Evolutionary conservation across 116 monocot species (phyloP), one percentile per base, ranked within the genome.

Genomic region (Dioscorea cayenensis): DNA sequence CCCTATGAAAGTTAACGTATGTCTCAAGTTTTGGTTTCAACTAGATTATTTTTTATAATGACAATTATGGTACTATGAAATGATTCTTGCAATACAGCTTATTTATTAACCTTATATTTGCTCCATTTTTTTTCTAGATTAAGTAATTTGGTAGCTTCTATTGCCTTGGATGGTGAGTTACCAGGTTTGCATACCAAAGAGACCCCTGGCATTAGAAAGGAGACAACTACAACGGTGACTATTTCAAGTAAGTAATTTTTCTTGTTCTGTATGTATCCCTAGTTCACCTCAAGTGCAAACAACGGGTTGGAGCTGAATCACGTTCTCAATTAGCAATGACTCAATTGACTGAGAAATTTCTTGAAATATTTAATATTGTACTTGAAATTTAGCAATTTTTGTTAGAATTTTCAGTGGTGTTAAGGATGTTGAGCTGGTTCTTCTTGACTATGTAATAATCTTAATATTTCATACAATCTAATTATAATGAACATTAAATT

Each of bases 171-270:
- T 91, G 94, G 94, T 95, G 58, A 91, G 80, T 63, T 95, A 95
- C 80, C 91, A 95, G 71, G 91, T 95, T 76, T 95, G 91, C 70
- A 95, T 95, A 77, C 94, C 94, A 50, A 95, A 95, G 80, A 90
- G 81, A 73, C 68, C 69, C 14, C 86, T 88, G 35, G 88, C 89
- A 14, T 80, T 91, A 79, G 91, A 84, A 71, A 71, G 91, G 63
- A 88, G 91, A 74, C 76, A 88, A 49, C 70, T 91, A 14, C 83
- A 85, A 49, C 77, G 80, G 50, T 92, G 86, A 88, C 66, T 6
- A 1, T 14, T 43, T 43, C 43, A 3, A 51, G 48, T 17, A 69
- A 49, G 28, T 22, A 59, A 49, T 69, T 59, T 27, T 19, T 66
- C 36, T 66, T 36, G 11, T 66, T 28, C 36, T 55, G 11, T 55